Conservation (phyloP, 805 yeast genomes). For the Sungouiozyma ichnusensis region DNA sequence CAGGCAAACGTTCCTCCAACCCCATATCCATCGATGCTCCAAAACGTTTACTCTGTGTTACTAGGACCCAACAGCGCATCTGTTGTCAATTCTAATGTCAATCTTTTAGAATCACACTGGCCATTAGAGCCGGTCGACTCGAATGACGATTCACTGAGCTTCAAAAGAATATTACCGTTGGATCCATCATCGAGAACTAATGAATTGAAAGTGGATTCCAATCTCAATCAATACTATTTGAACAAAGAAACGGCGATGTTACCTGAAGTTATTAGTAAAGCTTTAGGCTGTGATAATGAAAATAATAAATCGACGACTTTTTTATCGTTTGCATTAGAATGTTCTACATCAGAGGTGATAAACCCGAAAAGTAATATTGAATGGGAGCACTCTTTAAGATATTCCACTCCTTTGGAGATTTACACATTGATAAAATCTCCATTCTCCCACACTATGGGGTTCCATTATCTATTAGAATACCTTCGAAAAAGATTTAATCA, state of each 20-base stretch:
- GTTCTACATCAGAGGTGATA: slow-evolving; percentile 14
- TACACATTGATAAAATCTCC: slow-evolving; percentile 68
- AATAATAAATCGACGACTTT: slow-evolving; percentile 7
- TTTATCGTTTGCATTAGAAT: slow-evolving; percentile 20
- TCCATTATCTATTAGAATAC: slow-evolving; percentile 69
- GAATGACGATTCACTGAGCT: slow-evolving; percentile 10
- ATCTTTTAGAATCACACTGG: slow-evolving; percentile 23
- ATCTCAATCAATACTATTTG: slow-evolving; percentile 56
- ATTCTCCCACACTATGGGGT: slow-evolving; percentile 84
- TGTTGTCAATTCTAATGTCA: slow-evolving; percentile 16
- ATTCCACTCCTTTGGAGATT: slow-evolving; percentile 64
- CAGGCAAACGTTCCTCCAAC: slow-evolving; percentile 10
- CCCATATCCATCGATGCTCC: slow-evolving; percentile 13
- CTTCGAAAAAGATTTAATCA: slow-evolving; percentile 60
- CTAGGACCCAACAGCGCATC: slow-evolving; percentile 22
- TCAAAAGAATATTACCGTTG: slow-evolving; percentile 14
- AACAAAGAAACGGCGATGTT: slow-evolving; percentile 40
- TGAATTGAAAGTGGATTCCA: slow-evolving; percentile 5
- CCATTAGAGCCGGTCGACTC: slow-evolving; percentile 24
- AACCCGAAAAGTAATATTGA: slow-evolving; percentile 16
- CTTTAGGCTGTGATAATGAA: slow-evolving; percentile 1
- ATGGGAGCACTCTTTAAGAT: slow-evolving; percentile 30
- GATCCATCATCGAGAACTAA: slow-evolving; percentile 9
- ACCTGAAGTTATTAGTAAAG: slow-evolving; percentile 44
- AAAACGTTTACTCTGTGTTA: slow-evolving; percentile 17